Conservation (phyloP, 345 rosid genomes). For the Rhizophora mangle region DNA sequence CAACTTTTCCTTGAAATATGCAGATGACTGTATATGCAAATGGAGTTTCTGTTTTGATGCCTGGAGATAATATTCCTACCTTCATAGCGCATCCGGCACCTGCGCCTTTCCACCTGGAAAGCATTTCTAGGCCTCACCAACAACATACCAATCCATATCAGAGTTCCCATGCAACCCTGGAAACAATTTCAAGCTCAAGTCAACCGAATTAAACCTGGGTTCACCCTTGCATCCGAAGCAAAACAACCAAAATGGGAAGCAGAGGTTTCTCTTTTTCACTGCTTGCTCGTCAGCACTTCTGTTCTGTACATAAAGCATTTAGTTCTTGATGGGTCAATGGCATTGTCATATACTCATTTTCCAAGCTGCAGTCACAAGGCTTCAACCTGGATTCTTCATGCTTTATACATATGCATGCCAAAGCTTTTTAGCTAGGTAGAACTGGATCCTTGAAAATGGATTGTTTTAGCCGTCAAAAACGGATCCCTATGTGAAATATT, state of each 20-base stretch:
- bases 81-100: constrained; percentile 84
- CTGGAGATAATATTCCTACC: constrained; percentile 81
- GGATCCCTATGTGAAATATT: constrained; percentile 17
- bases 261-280: constrained; percentile 11
- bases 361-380: neutral
- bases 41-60: constrained; percentile 94
- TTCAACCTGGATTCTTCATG: constrained; percentile 9
- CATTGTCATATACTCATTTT: constrained; percentile 9
- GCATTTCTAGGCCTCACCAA: constrained; percentile 23
- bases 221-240: neutral
- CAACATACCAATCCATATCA: constrained; percentile 7
- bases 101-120: constrained; percentile 39
- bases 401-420: constrained; percentile 15
- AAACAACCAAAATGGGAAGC: neutral
- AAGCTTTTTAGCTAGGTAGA: constrained; percentile 11
- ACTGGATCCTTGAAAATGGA: constrained; percentile 22
- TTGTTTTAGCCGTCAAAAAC: constrained; percentile 21
- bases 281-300: constrained; percentile 13
- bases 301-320: constrained; percentile 17
- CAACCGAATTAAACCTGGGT: constrained; percentile 16
- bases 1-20: constrained; percentile 9
- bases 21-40: constrained; percentile 77
- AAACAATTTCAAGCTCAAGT: constrained; percentile 10
- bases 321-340: constrained; percentile 20
- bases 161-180: neutral